Conservation (phyloP, 305 asterid species). For the Lippia alba region DNA sequence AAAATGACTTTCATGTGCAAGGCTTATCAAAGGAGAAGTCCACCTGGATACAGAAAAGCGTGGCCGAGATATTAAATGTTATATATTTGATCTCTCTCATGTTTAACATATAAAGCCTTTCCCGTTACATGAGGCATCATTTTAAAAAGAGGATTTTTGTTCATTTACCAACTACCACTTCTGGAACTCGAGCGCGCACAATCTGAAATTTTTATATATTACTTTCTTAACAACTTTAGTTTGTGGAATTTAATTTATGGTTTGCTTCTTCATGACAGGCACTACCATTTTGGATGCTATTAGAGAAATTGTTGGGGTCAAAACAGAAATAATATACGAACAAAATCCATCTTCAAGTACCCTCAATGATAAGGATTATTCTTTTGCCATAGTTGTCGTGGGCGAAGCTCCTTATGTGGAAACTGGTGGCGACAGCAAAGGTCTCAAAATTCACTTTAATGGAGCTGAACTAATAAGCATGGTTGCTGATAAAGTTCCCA, state of each 20-base stretch:
- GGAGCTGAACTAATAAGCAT: constrained; percentile 54
- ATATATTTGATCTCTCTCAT: no score
- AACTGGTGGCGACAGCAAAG: constrained; percentile 68
- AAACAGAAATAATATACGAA: constrained; percentile 65
- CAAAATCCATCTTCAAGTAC: constrained; percentile 57
- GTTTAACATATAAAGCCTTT: no score
- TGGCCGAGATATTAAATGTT: no score
- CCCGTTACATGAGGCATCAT: no score
- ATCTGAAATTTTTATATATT: no score
- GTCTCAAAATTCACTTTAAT: constrained; percentile 58
- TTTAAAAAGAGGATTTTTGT: no score
- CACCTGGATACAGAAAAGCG: no score
- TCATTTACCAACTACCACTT: no score
- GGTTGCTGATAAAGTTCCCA: constrained; percentile 65
- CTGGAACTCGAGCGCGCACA: no score
- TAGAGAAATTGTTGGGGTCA: constrained; percentile 52
- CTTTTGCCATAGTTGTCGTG: constrained; percentile 72
- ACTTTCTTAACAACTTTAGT: no score
- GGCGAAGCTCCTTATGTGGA: constrained; percentile 83
- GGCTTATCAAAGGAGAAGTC: no score
- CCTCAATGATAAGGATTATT: constrained; percentile 44
- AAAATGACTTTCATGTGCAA: no score
- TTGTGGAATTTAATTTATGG: neutral
- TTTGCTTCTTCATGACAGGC: constrained; percentile 45
- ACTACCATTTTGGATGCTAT: constrained; percentile 83